Evolutionary conservation across 2,329 filamentous ascomycete species (phyloP).

Genomic region (Fusarium tupiense): DNA sequence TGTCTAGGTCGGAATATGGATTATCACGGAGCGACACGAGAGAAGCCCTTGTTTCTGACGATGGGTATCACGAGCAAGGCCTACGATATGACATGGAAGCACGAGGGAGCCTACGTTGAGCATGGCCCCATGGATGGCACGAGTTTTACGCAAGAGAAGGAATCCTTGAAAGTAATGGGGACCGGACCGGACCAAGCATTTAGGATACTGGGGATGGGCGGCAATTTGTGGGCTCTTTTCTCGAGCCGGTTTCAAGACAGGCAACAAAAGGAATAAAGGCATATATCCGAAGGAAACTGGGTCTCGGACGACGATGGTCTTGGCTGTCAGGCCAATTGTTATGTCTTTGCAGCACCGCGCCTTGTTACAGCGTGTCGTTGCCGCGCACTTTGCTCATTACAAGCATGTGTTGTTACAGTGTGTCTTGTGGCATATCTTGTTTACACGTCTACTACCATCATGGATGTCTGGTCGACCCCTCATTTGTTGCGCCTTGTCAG

Average conservation of each 20-base stretch:
- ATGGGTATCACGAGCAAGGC: not conserved
- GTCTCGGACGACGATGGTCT: not conserved
- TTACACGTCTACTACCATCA: not conserved
- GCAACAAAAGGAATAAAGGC: constrained; percentile 11
- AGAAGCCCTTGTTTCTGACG: not conserved
- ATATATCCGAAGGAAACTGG: not conserved
- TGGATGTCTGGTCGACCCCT: not conserved
- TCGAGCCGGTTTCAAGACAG: constrained; percentile 19
- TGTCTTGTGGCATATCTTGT: not conserved
- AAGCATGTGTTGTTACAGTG: not conserved
- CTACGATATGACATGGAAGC: not conserved
- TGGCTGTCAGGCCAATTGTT: constrained; percentile 1
- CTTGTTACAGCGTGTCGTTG: not conserved
- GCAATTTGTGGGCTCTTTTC: constrained; percentile 32
- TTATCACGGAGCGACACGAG: constrained; percentile 17
- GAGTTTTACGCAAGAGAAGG: constrained; percentile 23
- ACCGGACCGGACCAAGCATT: constrained; percentile 7
- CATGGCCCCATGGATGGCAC: not conserved
- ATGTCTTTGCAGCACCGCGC: not conserved
- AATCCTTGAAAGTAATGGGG: constrained; percentile 2
- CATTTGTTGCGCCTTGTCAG: constrained; percentile 10
- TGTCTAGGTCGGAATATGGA: not conserved
- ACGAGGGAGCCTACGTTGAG: not conserved
- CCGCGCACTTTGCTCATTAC: not conserved
- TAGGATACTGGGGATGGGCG: constrained; percentile 6